Conservation (phyloP, 2,329 filamentous ascomycete genomes). For the Pseudocercospora ulei region DNA sequence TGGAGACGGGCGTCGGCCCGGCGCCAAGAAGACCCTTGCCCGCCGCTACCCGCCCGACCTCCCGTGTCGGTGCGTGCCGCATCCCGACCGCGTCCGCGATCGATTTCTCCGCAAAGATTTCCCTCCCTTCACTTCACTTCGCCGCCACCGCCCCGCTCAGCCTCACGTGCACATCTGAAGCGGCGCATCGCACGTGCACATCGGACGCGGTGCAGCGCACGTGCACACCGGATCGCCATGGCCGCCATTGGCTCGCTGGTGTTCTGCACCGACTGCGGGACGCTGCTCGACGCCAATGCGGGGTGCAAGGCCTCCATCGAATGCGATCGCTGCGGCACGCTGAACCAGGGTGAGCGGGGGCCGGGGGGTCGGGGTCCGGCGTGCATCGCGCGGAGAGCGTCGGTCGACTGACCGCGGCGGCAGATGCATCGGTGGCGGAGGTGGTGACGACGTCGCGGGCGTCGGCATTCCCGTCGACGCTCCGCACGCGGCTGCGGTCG, state of each 20-base stretch:
- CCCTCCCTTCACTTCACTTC: slow-evolving; percentile 18
- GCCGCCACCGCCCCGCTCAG: neutral
- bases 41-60: no score
- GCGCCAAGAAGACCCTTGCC: no score
- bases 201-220: neutral
- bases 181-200: neutral
- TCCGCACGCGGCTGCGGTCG: slow-evolving; percentile 70
- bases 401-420: neutral
- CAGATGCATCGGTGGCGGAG: slow-evolving; percentile 65
- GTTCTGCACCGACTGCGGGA: slow-evolving; percentile 88
- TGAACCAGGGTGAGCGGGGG: slow-evolving; percentile 60
- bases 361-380: neutral
- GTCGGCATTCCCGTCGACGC: slow-evolving; percentile 78
- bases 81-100: slow-evolving; percentile 2
- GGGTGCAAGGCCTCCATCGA: slow-evolving; percentile 65
- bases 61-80: no score
- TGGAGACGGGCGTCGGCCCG: no score
- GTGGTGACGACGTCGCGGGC: slow-evolving; percentile 78
- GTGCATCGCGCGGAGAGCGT: no score
- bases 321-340: slow-evolving; percentile 77
- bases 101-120: slow-evolving; percentile 6
- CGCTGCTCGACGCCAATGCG: slow-evolving; percentile 71
- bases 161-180: slow-evolving; percentile 1
- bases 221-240: slow-evolving; percentile 49
- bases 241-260: slow-evolving; percentile 80